Percentiles rank a stretch among this genome's conserved stretches.
Evolutionary conservation across 352 stramenopile genomes (phyloP).

Genomic region (Pythium diclinum): DNA sequence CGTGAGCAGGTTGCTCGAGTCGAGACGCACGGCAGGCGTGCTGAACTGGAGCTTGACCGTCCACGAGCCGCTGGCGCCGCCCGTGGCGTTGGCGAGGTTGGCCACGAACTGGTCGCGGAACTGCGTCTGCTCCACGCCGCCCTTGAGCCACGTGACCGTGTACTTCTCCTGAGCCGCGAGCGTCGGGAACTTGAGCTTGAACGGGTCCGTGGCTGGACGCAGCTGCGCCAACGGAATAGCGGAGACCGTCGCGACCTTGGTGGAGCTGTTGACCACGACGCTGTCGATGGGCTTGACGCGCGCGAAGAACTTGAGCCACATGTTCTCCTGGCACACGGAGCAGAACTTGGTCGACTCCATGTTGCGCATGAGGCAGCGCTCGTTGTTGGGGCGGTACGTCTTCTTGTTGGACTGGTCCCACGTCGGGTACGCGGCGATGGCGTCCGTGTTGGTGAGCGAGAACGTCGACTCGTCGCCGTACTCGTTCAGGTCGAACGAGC

Average conservation of each 20-base stretch:
- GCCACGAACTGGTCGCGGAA: conserved; percentile 28
- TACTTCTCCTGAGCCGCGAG: conserved; percentile 31
- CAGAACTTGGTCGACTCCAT: conserved; percentile 37
- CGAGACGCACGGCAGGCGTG: not conserved
- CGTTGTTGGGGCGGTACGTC: conserved; percentile 32
- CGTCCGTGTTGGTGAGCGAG: conserved; percentile 13
- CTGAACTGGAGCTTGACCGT: not conserved
- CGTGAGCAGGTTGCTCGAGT: not conserved
- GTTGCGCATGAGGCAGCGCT: conserved; percentile 45
- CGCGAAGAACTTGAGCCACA: conserved; percentile 35
- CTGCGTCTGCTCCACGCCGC: conserved; percentile 19
- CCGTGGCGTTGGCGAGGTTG: conserved; percentile 29
- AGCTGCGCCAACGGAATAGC: conserved; percentile 32
- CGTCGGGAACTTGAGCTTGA: conserved; percentile 26
- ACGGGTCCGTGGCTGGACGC: conserved; percentile 26
- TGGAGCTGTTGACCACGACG: conserved; percentile 23
- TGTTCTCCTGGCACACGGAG: conserved; percentile 38
- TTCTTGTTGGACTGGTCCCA: conserved; percentile 33
- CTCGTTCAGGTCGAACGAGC: conserved; percentile 32
- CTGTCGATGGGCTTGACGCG: conserved; percentile 36
- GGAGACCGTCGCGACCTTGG: conserved; percentile 23
- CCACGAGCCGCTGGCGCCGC: conserved; percentile 17
- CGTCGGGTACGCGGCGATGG: conserved; percentile 36
- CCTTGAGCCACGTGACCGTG: conserved; percentile 29
- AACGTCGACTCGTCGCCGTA: conserved; percentile 28